Percentiles rank a stretch among this genome's conserved stretches.
Conservation (phyloP, 2,329 filamentous ascomycete genomes). For the Acarospora socialis region DNA sequence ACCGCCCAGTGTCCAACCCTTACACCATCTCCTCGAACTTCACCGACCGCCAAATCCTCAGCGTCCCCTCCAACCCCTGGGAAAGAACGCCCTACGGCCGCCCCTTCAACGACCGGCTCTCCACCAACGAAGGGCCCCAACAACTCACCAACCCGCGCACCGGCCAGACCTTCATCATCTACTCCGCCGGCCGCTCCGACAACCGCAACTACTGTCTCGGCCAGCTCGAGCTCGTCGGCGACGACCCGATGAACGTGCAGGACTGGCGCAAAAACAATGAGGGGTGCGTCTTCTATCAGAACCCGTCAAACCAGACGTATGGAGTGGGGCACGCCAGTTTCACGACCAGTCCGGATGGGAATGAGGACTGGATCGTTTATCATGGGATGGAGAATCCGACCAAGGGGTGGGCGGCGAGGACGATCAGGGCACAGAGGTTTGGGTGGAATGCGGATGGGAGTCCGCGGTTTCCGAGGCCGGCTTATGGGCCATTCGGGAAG, state of each 20-base stretch:
- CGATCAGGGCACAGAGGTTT: slow-evolving; percentile 36
- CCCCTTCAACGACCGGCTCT: slow-evolving; percentile 25
- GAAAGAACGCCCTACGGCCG: slow-evolving; percentile 38
- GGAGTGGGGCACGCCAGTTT: slow-evolving; percentile 39
- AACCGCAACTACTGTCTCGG: slow-evolving; percentile 41
- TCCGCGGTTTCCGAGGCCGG: slow-evolving; percentile 34
- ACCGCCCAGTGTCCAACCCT: slow-evolving; percentile 26
- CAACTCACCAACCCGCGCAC: slow-evolving; percentile 35
- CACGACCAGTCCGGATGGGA: slow-evolving; percentile 32
- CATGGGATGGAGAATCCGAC: slow-evolving; percentile 37
- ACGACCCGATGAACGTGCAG: slow-evolving; percentile 34
- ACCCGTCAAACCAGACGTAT: slow-evolving; percentile 29
- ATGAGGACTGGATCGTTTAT: slow-evolving; percentile 38
- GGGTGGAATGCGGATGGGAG: slow-evolving; percentile 33
- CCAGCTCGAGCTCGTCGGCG: slow-evolving; percentile 34
- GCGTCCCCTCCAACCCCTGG: slow-evolving; percentile 33
- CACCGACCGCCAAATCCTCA: slow-evolving; percentile 33
- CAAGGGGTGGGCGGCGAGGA: slow-evolving; percentile 33
- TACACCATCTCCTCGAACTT: slow-evolving; percentile 34
- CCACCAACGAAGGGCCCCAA: slow-evolving; percentile 33
- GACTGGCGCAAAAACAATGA: slow-evolving; percentile 35
- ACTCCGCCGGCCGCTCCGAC: slow-evolving; percentile 35
- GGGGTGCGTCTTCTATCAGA: slow-evolving; percentile 37
- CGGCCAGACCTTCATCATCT: slow-evolving; percentile 35
- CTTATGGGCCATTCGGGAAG: slow-evolving; percentile 38